A percentile compares a stretch with the other conserved stretches of the same genome.
These are phyloP conservation scores for Dryadomyces quercus-mongolicae DNA, from an alignment of 2,329 filamentous ascomycete genomes.

Conservation along the genomic window DNA sequence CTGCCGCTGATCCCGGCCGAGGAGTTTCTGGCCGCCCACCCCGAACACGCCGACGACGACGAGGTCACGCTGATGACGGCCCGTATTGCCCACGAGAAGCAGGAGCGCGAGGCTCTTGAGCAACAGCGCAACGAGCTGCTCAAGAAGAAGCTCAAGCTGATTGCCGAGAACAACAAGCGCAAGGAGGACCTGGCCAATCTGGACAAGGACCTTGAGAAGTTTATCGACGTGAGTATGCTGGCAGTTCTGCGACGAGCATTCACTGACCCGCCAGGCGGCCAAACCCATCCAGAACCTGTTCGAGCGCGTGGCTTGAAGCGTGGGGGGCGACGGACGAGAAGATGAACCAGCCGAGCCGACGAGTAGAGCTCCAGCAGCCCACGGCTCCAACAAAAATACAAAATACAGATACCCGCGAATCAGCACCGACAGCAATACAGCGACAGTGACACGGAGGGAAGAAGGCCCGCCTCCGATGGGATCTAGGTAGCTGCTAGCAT, in stretches of 20 bases:
- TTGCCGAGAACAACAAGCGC: slow-evolving; percentile 71
- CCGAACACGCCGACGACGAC: slow-evolving; percentile 58
- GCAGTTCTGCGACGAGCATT: not conserved
- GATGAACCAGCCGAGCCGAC: not conserved
- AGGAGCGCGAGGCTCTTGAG: slow-evolving; percentile 74
- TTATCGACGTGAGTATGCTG: slow-evolving; percentile 59
- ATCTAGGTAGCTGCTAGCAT: no score
- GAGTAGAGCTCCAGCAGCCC: no score
- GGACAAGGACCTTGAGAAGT: slow-evolving; percentile 85
- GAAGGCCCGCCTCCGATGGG: no score
- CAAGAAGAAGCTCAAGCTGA: slow-evolving; percentile 51
- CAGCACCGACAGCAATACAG: no score
- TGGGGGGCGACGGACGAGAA: no score
- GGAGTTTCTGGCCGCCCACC: slow-evolving; percentile 66
- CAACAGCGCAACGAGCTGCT: slow-evolving; percentile 68
- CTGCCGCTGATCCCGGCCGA: slow-evolving; percentile 76
- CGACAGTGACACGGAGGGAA: not conserved
- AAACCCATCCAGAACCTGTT: slow-evolving; percentile 4
- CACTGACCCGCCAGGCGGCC: not conserved
- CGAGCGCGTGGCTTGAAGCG: not conserved
- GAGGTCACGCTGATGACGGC: slow-evolving; percentile 80
- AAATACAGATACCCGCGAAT: no score
- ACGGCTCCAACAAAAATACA: no score
- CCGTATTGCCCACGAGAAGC: slow-evolving; percentile 81
- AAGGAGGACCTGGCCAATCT: slow-evolving; percentile 88